phyloP scores from a whole-genome alignment of 352 stramenopile species.

The Phytophthora agathidicida region DNA sequence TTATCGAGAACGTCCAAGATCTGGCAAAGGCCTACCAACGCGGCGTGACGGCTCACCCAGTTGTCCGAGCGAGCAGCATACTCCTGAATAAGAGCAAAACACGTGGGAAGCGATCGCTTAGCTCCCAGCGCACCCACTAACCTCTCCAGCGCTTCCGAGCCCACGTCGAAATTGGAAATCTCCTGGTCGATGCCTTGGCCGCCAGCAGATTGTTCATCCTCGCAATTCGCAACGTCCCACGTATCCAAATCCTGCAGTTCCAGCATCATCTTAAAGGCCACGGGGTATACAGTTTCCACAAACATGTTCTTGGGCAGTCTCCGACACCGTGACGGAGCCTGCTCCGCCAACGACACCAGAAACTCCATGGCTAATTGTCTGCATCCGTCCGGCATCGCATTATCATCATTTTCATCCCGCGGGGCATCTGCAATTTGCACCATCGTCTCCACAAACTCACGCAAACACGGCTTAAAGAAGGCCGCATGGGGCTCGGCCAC shows the following conservation, averaged over 20 bases:
- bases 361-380: conserved; percentile 88
- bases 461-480: conserved; percentile 71
- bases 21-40: conserved; percentile 82
- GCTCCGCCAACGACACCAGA: conserved; percentile 79
- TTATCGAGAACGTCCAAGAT: conserved; percentile 78
- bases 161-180: conserved; percentile 90
- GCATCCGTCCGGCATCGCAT: conserved; percentile 62
- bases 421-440: conserved; percentile 66
- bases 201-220: conserved; percentile 61
- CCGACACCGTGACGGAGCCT: conserved; percentile 62
- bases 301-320: conserved; percentile 82
- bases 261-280: conserved; percentile 88
- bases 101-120: conserved; percentile 76
- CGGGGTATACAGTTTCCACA: conserved; percentile 70
- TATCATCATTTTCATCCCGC: conserved; percentile 30
- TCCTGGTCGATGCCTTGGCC: conserved; percentile 57
- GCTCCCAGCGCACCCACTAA: conserved; percentile 68
- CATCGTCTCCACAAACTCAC: conserved; percentile 73
- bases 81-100: conserved; percentile 79
- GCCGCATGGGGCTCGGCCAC: conserved; percentile 71
- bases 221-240: conserved; percentile 71
- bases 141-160: conserved; percentile 78
- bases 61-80: conserved; percentile 64
- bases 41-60: conserved; percentile 80
- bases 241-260: conserved; percentile 77